Evolutionary conservation across 2,329 filamentous ascomycete genomes (phyloP), one percentile per base, ranked within the genome.

Genomic region (Lecanicillium sp.): DNA sequence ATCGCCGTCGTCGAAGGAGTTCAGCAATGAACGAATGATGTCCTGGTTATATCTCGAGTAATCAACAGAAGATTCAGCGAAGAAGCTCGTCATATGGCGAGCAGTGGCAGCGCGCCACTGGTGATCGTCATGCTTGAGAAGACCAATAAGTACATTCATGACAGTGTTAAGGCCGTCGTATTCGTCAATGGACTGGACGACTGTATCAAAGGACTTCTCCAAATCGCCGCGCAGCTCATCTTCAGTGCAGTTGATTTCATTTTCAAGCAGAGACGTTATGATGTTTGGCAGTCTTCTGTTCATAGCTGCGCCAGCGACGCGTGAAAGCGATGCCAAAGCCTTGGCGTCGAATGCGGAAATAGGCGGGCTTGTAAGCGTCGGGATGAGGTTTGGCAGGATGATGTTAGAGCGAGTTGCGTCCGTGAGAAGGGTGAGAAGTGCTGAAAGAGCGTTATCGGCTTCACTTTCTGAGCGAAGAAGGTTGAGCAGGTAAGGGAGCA

Each of bases 1-100:
- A 60, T 97, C 93, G 45, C 80, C 69, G 59, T 98, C 93, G 60
- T 93, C 90, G 61, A 98, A 98, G 0, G 89, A 90, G 55, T 95
- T 86, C 48, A 98, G 80, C 45, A 98, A 72, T 3, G 87, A 85
- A 12, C 91, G 86, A 60, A 98, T 89, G 45, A 98, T 86, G 60
- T 98, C 91, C 61, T 91, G 90, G 66, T 96, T 90, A 73, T 97
- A 98, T 43, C 91, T 79, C 23, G 91, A 95, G 67, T 94, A 96
- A 68, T 98, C 93, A 23, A 95, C 78, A 20, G 86, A 80, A 8
- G 87, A 78, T 44, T 81, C 75, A 0, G 83, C 73, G 63, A 97
- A 97, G 78, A 97, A 98, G 52, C 81, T 87, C 52, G 86, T 83
- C 49, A 98, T 72, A 60, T 95, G 90, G 36, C 77, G 73, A 40